Base-by-base conservation (phyloP, 2,329 filamentous ascomycete species). In the Ramichloridium luteum region DNA sequence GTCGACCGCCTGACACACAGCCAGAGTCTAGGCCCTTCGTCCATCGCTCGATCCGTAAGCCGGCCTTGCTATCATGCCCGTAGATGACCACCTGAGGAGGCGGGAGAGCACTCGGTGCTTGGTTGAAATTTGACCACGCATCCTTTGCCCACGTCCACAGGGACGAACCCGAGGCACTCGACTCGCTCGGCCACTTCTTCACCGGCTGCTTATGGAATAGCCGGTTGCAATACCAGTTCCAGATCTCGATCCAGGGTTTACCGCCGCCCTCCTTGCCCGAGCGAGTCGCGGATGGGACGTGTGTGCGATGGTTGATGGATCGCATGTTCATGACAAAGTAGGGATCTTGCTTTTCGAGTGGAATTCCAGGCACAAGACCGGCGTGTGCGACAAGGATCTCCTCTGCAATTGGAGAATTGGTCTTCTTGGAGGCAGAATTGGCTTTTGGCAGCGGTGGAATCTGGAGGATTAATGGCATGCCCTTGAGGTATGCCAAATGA, bases 281-380 rank as follows among this genome's bases (percentile, higher is more conserved):
- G 25, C 47, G 48, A 6, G 43, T 27, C 11, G 61, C 60, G 32
- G 62, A 72, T 3, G 74, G 75, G 9, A 72, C 58, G 37, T 73
- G 67, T 8, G 72, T 75, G 8, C 65, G 59, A 12, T 75, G 67
- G 44, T 80, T 67, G 32, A 93, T 70, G 5, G 76, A 81, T 35
- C 85, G 75, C 82, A 98, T 92, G 51, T 84, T 90, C 85, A 94
- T 94, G 25, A 81, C 80, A 31, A 79, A 77, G 55, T 73, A 76
- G 0, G 85, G 79, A 54, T 94, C 72, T 46, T 79, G 88, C 31
- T 69, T 62, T 27, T 77, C 65, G 10, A 93, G 64, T 1, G 70
- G 56, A 1, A 93, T 60, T 4, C 76, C 79, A 0, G 88, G 83
- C 0, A 90, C 76, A 2, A 96, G 66, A 1, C 90, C 90, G 0